Evolutionary conservation across 495 filamentous ascomycete species (phyloP).

Genomic region (Hypoxylon rickii): DNA sequence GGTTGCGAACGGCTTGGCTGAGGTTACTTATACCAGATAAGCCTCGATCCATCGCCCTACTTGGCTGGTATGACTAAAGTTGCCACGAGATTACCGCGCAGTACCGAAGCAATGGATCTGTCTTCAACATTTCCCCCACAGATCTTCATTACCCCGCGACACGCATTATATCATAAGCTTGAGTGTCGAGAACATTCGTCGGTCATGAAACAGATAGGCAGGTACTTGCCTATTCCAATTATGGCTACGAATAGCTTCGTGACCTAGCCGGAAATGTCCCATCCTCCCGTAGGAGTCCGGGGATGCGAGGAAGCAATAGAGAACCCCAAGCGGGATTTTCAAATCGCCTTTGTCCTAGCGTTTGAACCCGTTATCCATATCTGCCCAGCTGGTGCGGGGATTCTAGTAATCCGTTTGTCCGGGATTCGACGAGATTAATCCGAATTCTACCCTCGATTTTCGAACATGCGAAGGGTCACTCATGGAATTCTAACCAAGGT

Average conservation of each 20-base stretch:
- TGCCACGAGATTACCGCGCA: background rate
- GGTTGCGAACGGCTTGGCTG: too few species aligned
- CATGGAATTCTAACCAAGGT: too few species aligned
- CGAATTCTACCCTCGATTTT: too few species aligned
- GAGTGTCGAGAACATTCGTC: too few species aligned
- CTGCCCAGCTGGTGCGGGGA: conserved; percentile 20
- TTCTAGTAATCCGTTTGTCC: conserved; percentile 25
- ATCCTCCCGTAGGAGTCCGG: too few species aligned
- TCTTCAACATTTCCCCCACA: conserved; percentile 1
- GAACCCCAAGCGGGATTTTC: background rate
- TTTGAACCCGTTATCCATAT: conserved; percentile 1
- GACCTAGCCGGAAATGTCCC: too few species aligned
- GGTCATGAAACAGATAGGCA: conserved; percentile 4
- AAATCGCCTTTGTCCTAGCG: conserved; percentile 9
- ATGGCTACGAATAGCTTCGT: background rate
- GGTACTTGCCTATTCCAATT: conserved; percentile 3
- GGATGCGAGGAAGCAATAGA: too few species aligned
- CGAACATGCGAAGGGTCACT: too few species aligned
- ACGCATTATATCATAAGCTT: conserved; percentile 17
- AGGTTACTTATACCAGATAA: too few species aligned
- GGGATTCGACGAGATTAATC: conserved; percentile 10
- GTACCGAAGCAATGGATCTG: conserved; percentile 13
- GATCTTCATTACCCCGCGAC: conserved; percentile 20
- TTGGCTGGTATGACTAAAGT: background rate
- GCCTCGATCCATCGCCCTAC: background rate